Evolutionary conservation across 2,329 filamentous ascomycete genomes (phyloP), one percentile per base, ranked within the genome.

Genomic region (Apiospora kogelbergensis): DNA sequence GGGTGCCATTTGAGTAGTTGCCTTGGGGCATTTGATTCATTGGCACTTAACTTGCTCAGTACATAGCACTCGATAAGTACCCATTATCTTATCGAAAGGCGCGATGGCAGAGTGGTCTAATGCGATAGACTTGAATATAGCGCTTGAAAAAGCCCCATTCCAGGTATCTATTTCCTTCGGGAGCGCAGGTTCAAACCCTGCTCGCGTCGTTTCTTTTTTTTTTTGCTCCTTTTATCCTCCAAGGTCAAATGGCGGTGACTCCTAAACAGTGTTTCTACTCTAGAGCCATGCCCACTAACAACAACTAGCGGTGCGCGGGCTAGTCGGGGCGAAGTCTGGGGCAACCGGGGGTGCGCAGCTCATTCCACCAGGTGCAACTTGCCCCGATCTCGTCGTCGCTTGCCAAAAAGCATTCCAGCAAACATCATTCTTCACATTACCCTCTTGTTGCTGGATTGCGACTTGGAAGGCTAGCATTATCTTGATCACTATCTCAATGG

Each of bases 41-140:
- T n/a, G n/a, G n/a, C n/a, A n/a, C n/a, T n/a, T n/a, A n/a, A n/a
- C n/a, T n/a, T n/a, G n/a, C n/a, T n/a, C n/a, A n/a, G n/a, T n/a
- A n/a, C n/a, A n/a, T n/a, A n/a, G n/a, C n/a, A n/a, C n/a, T n/a
- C n/a, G n/a, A n/a, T n/a, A n/a, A 33, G 33, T 3, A 33, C 33
- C 3, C 15, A 2, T 42, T 42, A 11, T 15, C 5, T 15, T 15
- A 42, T 42, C 40, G 3, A 42, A 42, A 15, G 40, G 40, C 40
- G 20, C 20, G 42, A 42, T 70, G 69, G 67, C 68, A 69, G 69
- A 69, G 69, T 71, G 69, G 69, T 71, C 40, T 71, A 71, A 71
- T 71, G 69, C 68, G 69, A 69, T 68, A 71, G 69, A 71, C 69
- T 69, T 71, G 69, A 69, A 71, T 69, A 15, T 37, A 45, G 63